Conservation (phyloP, 1,139 yeast genomes). For the Yamadazyma atmosphaerica region DNA sequence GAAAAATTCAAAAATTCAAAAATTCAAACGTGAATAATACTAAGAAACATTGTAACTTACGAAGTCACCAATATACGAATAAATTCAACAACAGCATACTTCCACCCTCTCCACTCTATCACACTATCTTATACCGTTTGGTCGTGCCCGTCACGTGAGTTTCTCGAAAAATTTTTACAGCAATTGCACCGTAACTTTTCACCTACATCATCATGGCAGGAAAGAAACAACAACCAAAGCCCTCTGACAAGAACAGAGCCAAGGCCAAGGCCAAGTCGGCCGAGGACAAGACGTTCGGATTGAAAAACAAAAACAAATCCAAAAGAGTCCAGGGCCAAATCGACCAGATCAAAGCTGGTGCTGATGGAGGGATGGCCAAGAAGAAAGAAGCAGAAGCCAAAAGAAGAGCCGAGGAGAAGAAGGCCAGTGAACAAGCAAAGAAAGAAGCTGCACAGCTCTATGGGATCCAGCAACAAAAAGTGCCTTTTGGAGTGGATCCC, state of each 20-base stretch:
- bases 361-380: conserved; percentile 61
- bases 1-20: too few species aligned
- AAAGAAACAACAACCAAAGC: conserved; percentile 63
- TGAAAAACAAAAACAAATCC: conserved; percentile 91
- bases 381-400: conserved; percentile 78
- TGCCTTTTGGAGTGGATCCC: conserved; percentile 98
- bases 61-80: too few species aligned
- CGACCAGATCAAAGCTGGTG: conserved; percentile 68
- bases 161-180: conserved; percentile 7
- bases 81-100: not conserved
- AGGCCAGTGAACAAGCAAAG: conserved; percentile 87
- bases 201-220: conserved; percentile 57
- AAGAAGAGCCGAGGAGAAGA: conserved; percentile 79
- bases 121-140: not conserved
- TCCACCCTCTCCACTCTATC: not conserved
- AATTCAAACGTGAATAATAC: too few species aligned
- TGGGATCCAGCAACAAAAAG: conserved; percentile 75
- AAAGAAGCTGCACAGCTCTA: conserved; percentile 81
- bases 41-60: too few species aligned
- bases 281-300: conserved; percentile 92
- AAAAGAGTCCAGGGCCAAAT: conserved; percentile 88
- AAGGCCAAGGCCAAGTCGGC: conserved; percentile 67
- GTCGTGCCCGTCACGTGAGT: conserved; percentile 6
- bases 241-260: conserved; percentile 61
- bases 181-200: conserved; percentile 1